Evolutionary conservation across 2,329 filamentous ascomycete genomes (phyloP).

Genomic region (Cordyceps farinosa): DNA sequence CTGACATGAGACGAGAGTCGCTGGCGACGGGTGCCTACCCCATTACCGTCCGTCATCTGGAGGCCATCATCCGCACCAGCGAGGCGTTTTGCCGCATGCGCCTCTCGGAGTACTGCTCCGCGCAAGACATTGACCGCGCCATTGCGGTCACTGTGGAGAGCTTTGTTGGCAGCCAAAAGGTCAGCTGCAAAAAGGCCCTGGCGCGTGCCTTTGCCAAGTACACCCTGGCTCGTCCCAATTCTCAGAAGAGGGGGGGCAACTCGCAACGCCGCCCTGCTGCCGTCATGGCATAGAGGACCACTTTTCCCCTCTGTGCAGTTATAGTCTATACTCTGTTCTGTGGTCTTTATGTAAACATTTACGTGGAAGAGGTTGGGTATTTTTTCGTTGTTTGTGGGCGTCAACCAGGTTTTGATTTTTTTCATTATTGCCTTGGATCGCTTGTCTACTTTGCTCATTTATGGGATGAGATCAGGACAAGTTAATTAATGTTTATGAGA

Average conservation of each 20-base stretch:
- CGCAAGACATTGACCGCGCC: conserved; percentile 89
- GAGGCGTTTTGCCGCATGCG: conserved; percentile 98
- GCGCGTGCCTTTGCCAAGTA: conserved; percentile 96
- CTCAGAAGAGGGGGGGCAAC: conserved; percentile 23
- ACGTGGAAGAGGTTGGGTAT: neutral
- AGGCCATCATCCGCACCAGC: conserved; percentile 93
- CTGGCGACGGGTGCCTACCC: conserved; percentile 94
- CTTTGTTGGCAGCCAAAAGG: conserved; percentile 93
- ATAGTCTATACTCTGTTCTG: neutral
- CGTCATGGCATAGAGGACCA: conserved; percentile 25
- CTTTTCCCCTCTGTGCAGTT: neutral
- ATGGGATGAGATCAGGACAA: neutral
- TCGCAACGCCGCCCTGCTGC: conserved; percentile 26
- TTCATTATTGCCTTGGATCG: neutral
- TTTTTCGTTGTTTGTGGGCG: neutral
- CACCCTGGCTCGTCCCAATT: conserved; percentile 54
- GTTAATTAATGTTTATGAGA: conserved; percentile 1
- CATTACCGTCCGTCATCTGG: conserved; percentile 95
- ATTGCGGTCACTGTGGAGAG: conserved; percentile 96
- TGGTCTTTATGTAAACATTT: neutral
- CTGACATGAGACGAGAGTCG: conserved; percentile 92
- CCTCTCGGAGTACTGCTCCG: conserved; percentile 88
- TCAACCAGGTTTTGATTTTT: neutral
- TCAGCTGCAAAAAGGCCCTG: conserved; percentile 95
- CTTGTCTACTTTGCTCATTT: neutral